phyloP scores from a whole-genome alignment of 2,329 filamentous ascomycete genomes.

The Dactylonectria estremocensis region DNA sequence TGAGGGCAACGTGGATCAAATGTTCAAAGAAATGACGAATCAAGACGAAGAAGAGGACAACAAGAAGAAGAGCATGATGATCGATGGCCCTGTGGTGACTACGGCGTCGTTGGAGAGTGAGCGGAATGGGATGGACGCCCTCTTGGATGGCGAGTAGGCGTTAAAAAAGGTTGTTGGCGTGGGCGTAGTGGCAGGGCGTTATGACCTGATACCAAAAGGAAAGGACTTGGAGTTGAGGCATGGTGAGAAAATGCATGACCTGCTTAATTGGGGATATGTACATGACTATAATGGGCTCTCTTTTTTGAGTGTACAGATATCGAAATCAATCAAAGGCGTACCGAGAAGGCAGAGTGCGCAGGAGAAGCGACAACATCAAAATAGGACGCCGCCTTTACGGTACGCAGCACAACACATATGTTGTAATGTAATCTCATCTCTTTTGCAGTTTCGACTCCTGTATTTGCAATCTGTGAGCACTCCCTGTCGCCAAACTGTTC shows the following conservation, averaged over 20 bases:
- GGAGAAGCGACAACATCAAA: constrained; percentile 6
- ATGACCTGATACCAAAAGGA: constrained; percentile 39
- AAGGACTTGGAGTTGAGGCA: constrained; percentile 42
- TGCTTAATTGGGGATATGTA: constrained; percentile 14
- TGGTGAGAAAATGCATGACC: constrained; percentile 11
- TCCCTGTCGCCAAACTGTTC: background rate
- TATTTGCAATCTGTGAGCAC: background rate
- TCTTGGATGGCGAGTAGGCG: constrained; percentile 60
- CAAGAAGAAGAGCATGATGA: constrained; percentile 54
- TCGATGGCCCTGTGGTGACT: constrained; percentile 54
- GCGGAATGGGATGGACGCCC: constrained; percentile 63
- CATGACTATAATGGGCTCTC: constrained; percentile 33
- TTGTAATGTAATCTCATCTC: constrained; percentile 6
- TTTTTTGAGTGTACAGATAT: constrained; percentile 31
- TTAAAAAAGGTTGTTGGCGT: constrained; percentile 12
- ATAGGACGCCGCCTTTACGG: constrained; percentile 5
- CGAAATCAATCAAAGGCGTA: constrained; percentile 18
- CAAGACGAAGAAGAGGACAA: constrained; percentile 64
- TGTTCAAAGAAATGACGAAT: constrained; percentile 71
- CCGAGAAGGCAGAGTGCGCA: constrained; percentile 25
- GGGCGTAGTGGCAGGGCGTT: constrained; percentile 41
- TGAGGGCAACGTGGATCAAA: constrained; percentile 66
- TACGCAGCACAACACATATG: constrained; percentile 13
- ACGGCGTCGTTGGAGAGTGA: constrained; percentile 62
- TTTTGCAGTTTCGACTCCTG: background rate